Conservation (phyloP, 176 grass and related monocot species). For the Phoenix roebelenii region DNA sequence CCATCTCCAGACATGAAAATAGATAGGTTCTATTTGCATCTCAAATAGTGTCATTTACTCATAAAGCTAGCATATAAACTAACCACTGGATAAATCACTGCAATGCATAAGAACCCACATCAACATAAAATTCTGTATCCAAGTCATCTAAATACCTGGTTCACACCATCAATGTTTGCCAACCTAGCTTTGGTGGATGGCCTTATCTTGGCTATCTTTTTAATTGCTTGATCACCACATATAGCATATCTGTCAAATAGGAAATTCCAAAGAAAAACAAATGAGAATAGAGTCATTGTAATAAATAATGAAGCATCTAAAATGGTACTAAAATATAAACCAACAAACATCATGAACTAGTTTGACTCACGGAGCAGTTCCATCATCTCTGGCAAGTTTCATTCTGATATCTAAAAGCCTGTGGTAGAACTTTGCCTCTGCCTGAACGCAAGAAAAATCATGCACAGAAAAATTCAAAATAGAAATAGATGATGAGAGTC, state of each 20-base stretch:
- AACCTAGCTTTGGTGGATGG: conserved; percentile 68
- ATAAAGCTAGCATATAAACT: too few species aligned
- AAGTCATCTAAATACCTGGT: conserved; percentile 47
- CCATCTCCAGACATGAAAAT: too few species aligned
- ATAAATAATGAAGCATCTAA: neutral
- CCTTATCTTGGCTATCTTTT: conserved; percentile 72
- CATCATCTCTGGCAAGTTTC: conserved; percentile 58
- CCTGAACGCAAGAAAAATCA: conserved; percentile 43
- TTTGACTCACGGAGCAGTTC: conserved; percentile 81
- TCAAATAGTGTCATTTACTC: too few species aligned
- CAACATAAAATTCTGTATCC: too few species aligned
- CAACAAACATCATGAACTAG: conserved; percentile 7
- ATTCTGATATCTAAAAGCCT: conserved; percentile 66
- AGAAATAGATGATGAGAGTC: neutral
- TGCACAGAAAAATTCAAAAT: neutral
- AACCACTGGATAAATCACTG: too few species aligned
- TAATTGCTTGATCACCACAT: conserved; percentile 91
- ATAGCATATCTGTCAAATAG: conserved; percentile 68
- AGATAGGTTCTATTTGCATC: too few species aligned
- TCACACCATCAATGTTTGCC: conserved; percentile 86
- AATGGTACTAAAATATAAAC: neutral
- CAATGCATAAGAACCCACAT: too few species aligned
- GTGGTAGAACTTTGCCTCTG: conserved; percentile 59
- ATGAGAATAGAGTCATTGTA: conserved; percentile 7
- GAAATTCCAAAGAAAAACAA: conserved; percentile 8